Conservation (phyloP, 139 green algal species). For the Tetraselmis striata region DNA sequence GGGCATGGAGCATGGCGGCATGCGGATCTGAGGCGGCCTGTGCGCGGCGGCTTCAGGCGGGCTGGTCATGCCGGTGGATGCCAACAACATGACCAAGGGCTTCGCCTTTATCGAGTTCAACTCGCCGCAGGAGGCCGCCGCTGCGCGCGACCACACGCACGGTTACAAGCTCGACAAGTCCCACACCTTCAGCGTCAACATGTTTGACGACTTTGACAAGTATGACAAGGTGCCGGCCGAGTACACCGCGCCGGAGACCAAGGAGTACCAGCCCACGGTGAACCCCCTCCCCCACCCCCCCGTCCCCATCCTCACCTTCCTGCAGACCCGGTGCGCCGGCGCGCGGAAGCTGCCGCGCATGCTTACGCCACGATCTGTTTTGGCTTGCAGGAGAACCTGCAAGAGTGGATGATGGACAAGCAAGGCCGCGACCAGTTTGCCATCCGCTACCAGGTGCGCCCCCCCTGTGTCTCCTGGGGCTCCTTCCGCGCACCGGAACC, state of each 20-base stretch:
- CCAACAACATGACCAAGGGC: slow-evolving; percentile 71
- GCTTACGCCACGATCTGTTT: no score
- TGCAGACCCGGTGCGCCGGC: no score
- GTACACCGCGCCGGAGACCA: slow-evolving; percentile 45
- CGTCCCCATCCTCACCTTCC: no score
- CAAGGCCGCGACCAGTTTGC: slow-evolving; percentile 92
- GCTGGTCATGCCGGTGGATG: slow-evolving; percentile 82
- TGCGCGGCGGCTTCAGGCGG: slow-evolving; percentile 63
- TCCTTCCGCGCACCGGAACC: no score
- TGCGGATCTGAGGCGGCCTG: no score
- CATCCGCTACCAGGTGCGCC: slow-evolving; percentile 76
- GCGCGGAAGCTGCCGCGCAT: no score
- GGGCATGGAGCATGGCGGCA: no score
- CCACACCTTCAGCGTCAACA: slow-evolving; percentile 84
- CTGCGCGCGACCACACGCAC: slow-evolving; percentile 30
- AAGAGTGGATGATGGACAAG: slow-evolving; percentile 84
- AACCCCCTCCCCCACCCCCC: no score
- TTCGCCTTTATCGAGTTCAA: slow-evolving; percentile 94
- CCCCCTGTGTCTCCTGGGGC: slow-evolving; percentile 71
- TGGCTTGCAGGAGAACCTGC: slow-evolving; percentile 65
- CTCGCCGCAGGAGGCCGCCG: slow-evolving; percentile 47
- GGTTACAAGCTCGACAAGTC: slow-evolving; percentile 92
- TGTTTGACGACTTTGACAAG: slow-evolving; percentile 92
- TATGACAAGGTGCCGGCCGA: slow-evolving; percentile 50
- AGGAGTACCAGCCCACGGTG: slow-evolving; percentile 33